A percentile compares a stretch with the other conserved stretches of the same genome.
Evolutionary conservation across 2,329 filamentous ascomycete genomes (phyloP).

Genomic region (Fusarium incarnatum): DNA sequence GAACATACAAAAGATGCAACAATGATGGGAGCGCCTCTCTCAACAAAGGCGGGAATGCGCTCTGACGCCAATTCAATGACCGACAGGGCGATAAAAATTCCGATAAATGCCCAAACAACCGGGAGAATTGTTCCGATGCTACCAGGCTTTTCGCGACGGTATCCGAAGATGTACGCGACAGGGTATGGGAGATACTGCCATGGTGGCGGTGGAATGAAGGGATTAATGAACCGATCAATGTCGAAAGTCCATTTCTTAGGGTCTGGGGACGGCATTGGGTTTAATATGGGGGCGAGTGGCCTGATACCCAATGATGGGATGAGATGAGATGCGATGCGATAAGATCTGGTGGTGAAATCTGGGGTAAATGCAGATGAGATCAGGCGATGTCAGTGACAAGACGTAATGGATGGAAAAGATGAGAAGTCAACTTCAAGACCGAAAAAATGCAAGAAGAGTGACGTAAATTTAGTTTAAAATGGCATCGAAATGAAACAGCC

Average conservation of each 20-base stretch:
- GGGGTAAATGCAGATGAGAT: constrained; percentile 21
- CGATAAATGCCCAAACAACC: constrained; percentile 72
- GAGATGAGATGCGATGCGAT: background rate
- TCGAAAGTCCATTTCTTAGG: constrained; percentile 69
- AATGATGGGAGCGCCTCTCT: constrained; percentile 68
- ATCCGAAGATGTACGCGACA: constrained; percentile 76
- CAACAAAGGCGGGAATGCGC: constrained; percentile 65
- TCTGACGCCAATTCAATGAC: constrained; percentile 69
- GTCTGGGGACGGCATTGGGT: constrained; percentile 31
- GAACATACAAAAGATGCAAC: constrained; percentile 75
- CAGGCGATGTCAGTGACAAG: background rate
- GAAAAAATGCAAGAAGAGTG: background rate
- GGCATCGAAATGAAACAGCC: background rate
- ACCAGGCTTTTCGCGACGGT: constrained; percentile 58
- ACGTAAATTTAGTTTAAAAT: constrained; percentile 9
- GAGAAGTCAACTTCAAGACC: background rate
- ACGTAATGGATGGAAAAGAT: background rate
- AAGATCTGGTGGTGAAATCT: background rate
- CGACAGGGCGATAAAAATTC: constrained; percentile 70
- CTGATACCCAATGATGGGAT: background rate
- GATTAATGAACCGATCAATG: constrained; percentile 82
- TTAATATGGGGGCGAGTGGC: background rate
- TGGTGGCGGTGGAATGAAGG: constrained; percentile 72
- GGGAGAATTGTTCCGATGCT: constrained; percentile 68
- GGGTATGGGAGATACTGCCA: constrained; percentile 72